phyloP scores from a whole-genome alignment of 306 rosid species.

The Styphnolobium japonicum region DNA sequence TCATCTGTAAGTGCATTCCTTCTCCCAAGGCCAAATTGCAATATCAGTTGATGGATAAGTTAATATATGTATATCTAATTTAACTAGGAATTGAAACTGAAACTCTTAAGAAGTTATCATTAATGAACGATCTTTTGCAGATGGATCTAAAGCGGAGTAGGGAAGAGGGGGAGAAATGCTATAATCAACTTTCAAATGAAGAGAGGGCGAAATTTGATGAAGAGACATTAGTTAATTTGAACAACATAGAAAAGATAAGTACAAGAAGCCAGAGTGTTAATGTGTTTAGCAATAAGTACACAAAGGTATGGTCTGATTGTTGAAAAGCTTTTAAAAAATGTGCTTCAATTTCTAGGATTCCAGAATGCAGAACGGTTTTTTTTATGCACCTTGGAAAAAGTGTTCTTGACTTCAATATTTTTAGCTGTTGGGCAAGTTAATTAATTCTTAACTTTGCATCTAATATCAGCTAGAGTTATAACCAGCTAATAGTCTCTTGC shows the following conservation, averaged over 20 bases:
- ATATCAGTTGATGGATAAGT: not conserved
- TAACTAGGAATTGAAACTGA: not conserved
- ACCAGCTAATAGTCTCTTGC: conserved; percentile 14
- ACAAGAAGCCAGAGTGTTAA: conserved; percentile 50
- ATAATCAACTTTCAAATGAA: conserved; percentile 26
- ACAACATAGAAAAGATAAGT: conserved; percentile 52
- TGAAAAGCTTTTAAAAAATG: not conserved
- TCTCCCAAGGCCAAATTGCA: not conserved
- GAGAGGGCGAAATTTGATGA: conserved; percentile 36
- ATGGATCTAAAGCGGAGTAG: conserved; percentile 15
- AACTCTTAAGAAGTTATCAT: not conserved
- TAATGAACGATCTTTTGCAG: conserved; percentile 15
- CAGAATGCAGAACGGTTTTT: conserved; percentile 9
- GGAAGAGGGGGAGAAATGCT: conserved; percentile 31
- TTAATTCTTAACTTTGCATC: not conserved
- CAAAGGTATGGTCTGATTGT: conserved; percentile 47
- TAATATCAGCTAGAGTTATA: not conserved
- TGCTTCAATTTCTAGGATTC: conserved; percentile 7
- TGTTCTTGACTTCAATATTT: not conserved
- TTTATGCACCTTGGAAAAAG: not conserved
- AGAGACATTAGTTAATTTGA: conserved; percentile 64
- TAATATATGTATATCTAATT: not conserved
- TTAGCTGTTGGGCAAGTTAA: not conserved
- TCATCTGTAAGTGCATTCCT: conserved; percentile 27
- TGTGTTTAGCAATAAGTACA: conserved; percentile 63